phyloP scores from a whole-genome alignment of 768 basidiomycete genomes.

The Lanmaoa pseudosensibilis region DNA sequence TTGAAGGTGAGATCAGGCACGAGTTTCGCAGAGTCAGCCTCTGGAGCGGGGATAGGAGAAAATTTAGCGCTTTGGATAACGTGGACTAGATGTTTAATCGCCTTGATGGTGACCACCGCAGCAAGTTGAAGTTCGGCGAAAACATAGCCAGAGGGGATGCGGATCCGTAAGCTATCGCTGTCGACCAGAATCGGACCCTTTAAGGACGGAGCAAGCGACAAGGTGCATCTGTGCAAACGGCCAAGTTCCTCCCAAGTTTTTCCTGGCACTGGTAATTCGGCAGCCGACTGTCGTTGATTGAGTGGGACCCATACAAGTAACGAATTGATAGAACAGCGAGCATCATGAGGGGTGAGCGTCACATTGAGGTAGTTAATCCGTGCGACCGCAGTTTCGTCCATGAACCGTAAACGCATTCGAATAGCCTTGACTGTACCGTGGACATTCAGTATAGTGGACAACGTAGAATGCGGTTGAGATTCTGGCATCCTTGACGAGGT shows the following conservation, averaged over 20 bases:
- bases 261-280: slow-evolving; percentile 26
- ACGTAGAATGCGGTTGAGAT: slow-evolving; percentile 19
- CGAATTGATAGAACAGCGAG: slow-evolving; percentile 41
- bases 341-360: slow-evolving; percentile 13
- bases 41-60: slow-evolving; percentile 57
- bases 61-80: slow-evolving; percentile 56
- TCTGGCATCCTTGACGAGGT: slow-evolving; percentile 16
- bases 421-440: slow-evolving; percentile 41
- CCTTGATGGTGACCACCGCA: slow-evolving; percentile 65
- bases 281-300: slow-evolving; percentile 33
- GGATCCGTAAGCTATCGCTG: slow-evolving; percentile 67
- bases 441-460: slow-evolving; percentile 24
- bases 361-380: slow-evolving; percentile 33
- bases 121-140: slow-evolving; percentile 77
- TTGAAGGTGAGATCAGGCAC: slow-evolving; percentile 63
- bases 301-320: slow-evolving; percentile 60
- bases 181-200: slow-evolving; percentile 48
- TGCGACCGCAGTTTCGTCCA: slow-evolving; percentile 46
- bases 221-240: slow-evolving; percentile 54
- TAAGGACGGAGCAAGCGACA: slow-evolving; percentile 34
- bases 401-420: slow-evolving; percentile 49
- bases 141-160: slow-evolving; percentile 77
- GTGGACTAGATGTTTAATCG: slow-evolving; percentile 62
- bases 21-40: slow-evolving; percentile 68
- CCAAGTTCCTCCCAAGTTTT: slow-evolving; percentile 76